A percentile compares a stretch with the other conserved stretches of the same genome.
Conservation (phyloP, 1,139 yeast species). For the Blastobotrys ciferrii region DNA sequence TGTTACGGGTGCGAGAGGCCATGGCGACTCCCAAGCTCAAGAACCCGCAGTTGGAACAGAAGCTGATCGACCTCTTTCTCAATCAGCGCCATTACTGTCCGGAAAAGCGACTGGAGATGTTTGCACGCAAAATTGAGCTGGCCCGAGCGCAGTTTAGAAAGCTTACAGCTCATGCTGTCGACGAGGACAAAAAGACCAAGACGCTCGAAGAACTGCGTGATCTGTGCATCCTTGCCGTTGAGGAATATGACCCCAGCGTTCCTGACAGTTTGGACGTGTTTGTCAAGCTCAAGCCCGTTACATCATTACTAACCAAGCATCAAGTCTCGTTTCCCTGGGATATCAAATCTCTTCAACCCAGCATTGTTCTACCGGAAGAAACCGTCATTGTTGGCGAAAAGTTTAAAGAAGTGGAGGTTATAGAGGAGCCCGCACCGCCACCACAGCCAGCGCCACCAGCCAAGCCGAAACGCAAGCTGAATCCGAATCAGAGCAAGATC, state of each 20-base stretch:
- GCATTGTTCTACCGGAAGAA: background rate
- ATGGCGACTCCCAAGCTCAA: background rate
- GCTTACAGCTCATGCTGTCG: background rate
- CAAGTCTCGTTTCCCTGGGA: background rate
- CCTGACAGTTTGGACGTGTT: background rate
- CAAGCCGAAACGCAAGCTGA: constrained; percentile 10
- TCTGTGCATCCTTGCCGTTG: background rate
- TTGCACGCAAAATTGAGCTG: constrained; percentile 28
- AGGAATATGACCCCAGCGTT: background rate
- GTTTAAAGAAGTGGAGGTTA: background rate
- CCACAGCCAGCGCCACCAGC: background rate
- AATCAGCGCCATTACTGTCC: constrained; percentile 21
- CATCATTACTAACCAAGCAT: background rate
- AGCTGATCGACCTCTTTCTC: constrained; percentile 23
- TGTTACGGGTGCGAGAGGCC: background rate
- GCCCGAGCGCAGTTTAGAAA: constrained; percentile 14
- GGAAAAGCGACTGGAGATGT: constrained; percentile 24
- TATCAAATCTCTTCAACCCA: background rate
- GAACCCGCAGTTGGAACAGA: background rate
- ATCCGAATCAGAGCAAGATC: background rate
- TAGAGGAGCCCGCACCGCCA: constrained; percentile 2
- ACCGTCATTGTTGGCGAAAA: background rate
- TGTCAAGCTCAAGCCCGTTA: background rate
- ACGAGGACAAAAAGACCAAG: background rate
- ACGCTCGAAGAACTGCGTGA: background rate